Conservation (phyloP, 2,329 filamentous ascomycete genomes). For the Aspergillus terreus region DNA sequence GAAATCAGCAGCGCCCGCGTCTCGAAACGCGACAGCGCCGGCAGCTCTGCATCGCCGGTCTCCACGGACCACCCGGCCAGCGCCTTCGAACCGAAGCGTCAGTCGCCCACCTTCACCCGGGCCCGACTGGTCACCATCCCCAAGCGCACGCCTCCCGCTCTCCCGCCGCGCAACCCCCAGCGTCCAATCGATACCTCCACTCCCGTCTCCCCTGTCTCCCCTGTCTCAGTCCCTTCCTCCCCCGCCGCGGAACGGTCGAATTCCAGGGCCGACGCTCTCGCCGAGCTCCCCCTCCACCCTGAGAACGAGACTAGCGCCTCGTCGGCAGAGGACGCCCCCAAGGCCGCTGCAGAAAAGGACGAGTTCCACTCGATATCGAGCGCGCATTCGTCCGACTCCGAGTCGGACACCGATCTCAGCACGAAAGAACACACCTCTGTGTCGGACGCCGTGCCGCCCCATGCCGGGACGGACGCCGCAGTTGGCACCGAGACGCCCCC, state of each 20-base stretch:
- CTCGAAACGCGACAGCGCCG: constrained; percentile 42
- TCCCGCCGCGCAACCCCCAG: constrained; percentile 70
- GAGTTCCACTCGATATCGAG: constrained; percentile 40
- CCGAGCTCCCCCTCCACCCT: constrained; percentile 14
- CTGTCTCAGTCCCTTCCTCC: constrained; percentile 22
- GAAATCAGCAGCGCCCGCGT: constrained; percentile 53
- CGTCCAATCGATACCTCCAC: constrained; percentile 24
- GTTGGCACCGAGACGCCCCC: background rate
- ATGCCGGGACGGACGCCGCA: background rate
- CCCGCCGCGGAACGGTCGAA: constrained; percentile 17
- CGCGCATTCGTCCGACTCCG: constrained; percentile 29
- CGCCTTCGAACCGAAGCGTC: constrained; percentile 56
- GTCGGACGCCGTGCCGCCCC: background rate
- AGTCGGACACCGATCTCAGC: constrained; percentile 9
- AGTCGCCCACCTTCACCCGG: constrained; percentile 66
- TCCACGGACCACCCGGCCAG: constrained; percentile 44
- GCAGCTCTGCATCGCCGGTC: constrained; percentile 20
- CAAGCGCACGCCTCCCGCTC: constrained; percentile 69
- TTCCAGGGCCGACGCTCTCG: constrained; percentile 14
- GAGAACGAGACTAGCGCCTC: constrained; percentile 12
- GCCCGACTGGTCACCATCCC: constrained; percentile 81
- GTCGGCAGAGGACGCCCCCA: constrained; percentile 10
- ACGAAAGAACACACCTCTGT: constrained; percentile 5
- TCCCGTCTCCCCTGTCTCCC: constrained; percentile 21
- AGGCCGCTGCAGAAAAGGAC: constrained; percentile 26